These are phyloP conservation scores for Penicillium psychrosexuale DNA, from an alignment of 2,329 filamentous ascomycete genomes.

Conservation along the genomic window DNA sequence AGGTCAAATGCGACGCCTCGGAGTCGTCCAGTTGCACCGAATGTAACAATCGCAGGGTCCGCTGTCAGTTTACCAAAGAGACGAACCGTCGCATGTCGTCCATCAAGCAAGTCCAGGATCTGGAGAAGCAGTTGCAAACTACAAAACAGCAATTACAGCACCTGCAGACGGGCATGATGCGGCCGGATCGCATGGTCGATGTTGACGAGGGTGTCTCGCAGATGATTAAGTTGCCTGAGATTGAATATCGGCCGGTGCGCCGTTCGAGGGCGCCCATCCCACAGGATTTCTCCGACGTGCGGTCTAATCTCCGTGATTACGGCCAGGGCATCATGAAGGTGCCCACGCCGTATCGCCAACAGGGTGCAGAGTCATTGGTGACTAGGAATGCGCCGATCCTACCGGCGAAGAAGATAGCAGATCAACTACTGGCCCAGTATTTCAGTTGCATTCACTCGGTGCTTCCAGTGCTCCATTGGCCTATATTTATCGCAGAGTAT, in stretches of 20 bases:
- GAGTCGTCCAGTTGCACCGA: conserved; percentile 96
- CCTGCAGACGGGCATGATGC: conserved; percentile 62
- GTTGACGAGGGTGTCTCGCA: conserved; percentile 43
- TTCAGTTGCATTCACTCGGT: conserved; percentile 72
- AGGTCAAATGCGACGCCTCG: conserved; percentile 87
- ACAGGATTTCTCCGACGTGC: conserved; percentile 68
- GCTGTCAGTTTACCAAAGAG: conserved; percentile 98
- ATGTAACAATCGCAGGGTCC: conserved; percentile 92
- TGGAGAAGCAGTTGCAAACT: conserved; percentile 84
- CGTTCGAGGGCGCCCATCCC: conserved; percentile 60
- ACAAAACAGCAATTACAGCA: conserved; percentile 76
- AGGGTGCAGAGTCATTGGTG: conserved; percentile 49
- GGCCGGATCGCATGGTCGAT: conserved; percentile 48
- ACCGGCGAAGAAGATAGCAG: conserved; percentile 66
- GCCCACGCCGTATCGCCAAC: conserved; percentile 64
- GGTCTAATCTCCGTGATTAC: conserved; percentile 68
- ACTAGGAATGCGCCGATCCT: conserved; percentile 60
- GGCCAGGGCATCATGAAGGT: conserved; percentile 77
- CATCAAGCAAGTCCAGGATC: conserved; percentile 97
- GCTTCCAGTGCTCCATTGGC: conserved; percentile 86
- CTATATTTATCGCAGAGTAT: conserved; percentile 71
- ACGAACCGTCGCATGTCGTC: conserved; percentile 98
- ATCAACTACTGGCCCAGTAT: conserved; percentile 72
- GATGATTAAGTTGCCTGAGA: conserved; percentile 59
- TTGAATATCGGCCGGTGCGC: conserved; percentile 64